phyloP scores from a whole-genome alignment of 768 basidiomycete species.

The Termitomyces sp. region DNA sequence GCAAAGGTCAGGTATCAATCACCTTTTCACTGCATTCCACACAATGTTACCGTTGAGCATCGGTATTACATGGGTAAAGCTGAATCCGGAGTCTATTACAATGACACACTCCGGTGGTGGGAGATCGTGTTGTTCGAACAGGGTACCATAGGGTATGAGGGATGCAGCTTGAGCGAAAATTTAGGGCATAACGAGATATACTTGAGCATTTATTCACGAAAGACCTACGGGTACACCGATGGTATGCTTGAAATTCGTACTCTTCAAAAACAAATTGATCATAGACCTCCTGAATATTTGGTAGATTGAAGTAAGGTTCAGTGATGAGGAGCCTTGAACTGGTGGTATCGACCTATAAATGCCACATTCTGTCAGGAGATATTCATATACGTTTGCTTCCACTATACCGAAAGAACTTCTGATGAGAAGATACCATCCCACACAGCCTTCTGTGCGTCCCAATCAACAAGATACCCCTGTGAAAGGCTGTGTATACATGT shows the following conservation, averaged over 20 bases:
- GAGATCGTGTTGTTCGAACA: conserved; percentile 52
- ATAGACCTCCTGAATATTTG: conserved; percentile 87
- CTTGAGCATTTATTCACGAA: conserved; percentile 1
- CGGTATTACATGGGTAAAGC: conserved; percentile 90
- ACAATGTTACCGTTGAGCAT: conserved; percentile 70
- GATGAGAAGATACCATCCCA: conserved; percentile 90
- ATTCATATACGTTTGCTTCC: neutral
- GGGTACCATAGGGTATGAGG: conserved; percentile 66
- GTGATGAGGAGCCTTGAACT: conserved; percentile 80
- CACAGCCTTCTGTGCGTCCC: conserved; percentile 92
- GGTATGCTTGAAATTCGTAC: conserved; percentile 86
- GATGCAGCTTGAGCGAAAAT: conserved; percentile 61
- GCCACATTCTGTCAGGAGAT: conserved; percentile 5
- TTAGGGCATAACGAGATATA: neutral
- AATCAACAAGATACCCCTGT: conserved; percentile 90
- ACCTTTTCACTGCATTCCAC: conserved; percentile 85
- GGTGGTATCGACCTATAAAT: conserved; percentile 63
- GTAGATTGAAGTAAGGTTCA: conserved; percentile 92
- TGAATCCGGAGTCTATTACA: conserved; percentile 89
- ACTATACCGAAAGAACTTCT: conserved; percentile 59
- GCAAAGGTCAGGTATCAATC: conserved; percentile 10
- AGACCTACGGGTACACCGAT: conserved; percentile 75
- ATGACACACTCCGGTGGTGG: conserved; percentile 75
- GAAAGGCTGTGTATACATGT: conserved; percentile 19
- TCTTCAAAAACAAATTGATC: conserved; percentile 97